Percentiles rank a stretch among this genome's conserved stretches.
Conservation (phyloP, 2,329 filamentous ascomycete genomes). For the Colletotrichum chlorophyti region DNA sequence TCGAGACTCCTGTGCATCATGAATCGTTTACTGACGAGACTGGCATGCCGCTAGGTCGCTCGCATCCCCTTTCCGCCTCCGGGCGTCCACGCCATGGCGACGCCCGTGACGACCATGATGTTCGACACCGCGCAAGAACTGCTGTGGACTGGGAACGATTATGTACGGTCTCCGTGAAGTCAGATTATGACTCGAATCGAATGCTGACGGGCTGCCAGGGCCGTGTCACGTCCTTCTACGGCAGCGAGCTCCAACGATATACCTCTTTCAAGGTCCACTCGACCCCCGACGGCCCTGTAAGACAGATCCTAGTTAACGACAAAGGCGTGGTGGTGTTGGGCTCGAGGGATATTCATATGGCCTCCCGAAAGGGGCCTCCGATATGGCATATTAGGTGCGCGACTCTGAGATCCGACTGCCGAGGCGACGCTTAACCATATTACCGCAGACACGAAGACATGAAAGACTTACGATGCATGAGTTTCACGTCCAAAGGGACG, state of each 20-base stretch:
- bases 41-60: constrained; percentile 65
- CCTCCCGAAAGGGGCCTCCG: constrained; percentile 79
- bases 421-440: constrained; percentile 13
- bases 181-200: background rate
- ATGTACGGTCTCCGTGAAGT: constrained; percentile 60
- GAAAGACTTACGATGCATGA: constrained; percentile 91
- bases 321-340: constrained; percentile 89
- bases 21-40: constrained; percentile 14
- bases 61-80: constrained; percentile 83
- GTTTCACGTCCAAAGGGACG: constrained; percentile 86
- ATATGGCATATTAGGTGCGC: constrained; percentile 86
- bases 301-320: constrained; percentile 90
- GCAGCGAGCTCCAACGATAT: constrained; percentile 84
- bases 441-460: constrained; percentile 71
- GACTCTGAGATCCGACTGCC: background rate
- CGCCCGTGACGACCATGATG: constrained; percentile 78
- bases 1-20: background rate
- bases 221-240: constrained; percentile 86
- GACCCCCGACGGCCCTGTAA: constrained; percentile 76
- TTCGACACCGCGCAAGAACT: constrained; percentile 92
- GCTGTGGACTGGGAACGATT: constrained; percentile 91
- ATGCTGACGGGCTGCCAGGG: constrained; percentile 63
- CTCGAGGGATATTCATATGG: constrained; percentile 84
- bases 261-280: constrained; percentile 87
- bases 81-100: constrained; percentile 72